Evolutionary conservation across 2,329 filamentous ascomycete genomes (phyloP).

Genomic region (Neoscytalidium dimidiatum): DNA sequence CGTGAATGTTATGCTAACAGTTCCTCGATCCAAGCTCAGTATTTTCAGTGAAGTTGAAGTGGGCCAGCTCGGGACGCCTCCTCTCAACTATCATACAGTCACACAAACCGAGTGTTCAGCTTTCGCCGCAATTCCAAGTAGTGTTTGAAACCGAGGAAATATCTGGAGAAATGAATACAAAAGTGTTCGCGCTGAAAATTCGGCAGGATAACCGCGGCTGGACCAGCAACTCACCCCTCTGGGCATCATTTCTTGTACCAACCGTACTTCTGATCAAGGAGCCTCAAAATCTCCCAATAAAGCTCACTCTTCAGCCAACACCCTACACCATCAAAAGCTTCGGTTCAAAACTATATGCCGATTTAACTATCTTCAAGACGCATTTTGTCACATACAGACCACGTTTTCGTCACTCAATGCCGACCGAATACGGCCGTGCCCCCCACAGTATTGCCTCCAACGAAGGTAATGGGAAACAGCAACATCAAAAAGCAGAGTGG

Average conservation of each 20-base stretch:
- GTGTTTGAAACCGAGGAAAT: conserved; percentile 21
- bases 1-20: conserved; percentile 24
- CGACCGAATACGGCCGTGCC: neutral
- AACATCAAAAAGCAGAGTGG: neutral
- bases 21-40: conserved; percentile 21
- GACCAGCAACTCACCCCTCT: conserved; percentile 19
- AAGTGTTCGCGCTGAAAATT: conserved; percentile 21
- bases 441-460: neutral
- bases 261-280: neutral
- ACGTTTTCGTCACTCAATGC: conserved; percentile 31
- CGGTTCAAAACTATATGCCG: neutral
- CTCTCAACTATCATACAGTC: conserved; percentile 20
- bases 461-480: neutral
- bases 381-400: conserved; percentile 10
- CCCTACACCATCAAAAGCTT: conserved; percentile 4
- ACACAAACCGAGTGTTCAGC: conserved; percentile 17
- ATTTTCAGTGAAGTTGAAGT: conserved; percentile 16
- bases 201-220: conserved; percentile 21
- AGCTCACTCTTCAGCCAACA: conserved; percentile 21
- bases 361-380: conserved; percentile 19
- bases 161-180: conserved; percentile 19
- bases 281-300: neutral
- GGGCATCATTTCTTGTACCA: conserved; percentile 24
- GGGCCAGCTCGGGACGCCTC: conserved; percentile 16
- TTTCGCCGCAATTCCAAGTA: conserved; percentile 23